Conservation (phyloP, 1,139 yeast species). For the Yamadazyma buinensis region DNA sequence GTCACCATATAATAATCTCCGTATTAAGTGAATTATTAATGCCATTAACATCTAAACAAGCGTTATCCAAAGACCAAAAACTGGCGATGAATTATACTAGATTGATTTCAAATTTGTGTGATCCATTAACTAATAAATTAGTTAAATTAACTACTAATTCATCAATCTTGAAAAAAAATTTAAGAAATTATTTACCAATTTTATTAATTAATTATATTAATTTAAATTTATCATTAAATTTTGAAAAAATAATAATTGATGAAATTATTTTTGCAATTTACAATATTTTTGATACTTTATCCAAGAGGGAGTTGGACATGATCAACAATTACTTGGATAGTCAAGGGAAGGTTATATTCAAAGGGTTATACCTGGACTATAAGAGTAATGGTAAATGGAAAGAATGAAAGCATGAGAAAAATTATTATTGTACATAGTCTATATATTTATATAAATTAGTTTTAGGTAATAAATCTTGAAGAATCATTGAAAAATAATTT, state of each 20-base stretch:
- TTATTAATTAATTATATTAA: conserved; percentile 56
- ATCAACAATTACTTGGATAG: conserved; percentile 70
- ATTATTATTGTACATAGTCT: neutral
- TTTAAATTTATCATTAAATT: conserved; percentile 47
- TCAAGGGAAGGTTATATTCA: conserved; percentile 67
- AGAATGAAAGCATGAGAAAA: too few species aligned
- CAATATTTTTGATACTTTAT: conserved; percentile 64
- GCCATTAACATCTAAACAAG: conserved; percentile 19
- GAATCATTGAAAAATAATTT: conserved; percentile 31
- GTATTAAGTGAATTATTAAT: conserved; percentile 48
- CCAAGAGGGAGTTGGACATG: conserved; percentile 60
- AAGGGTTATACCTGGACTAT: conserved; percentile 66
- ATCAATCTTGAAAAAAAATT: conserved; percentile 49
- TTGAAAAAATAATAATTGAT: conserved; percentile 46
- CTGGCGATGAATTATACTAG: conserved; percentile 53
- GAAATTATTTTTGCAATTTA: conserved; percentile 56
- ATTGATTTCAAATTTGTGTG: conserved; percentile 65
- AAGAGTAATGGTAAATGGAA: conserved; percentile 82
- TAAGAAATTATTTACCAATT: conserved; percentile 62
- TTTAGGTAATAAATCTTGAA: too few species aligned
- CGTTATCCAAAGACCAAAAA: conserved; percentile 1
- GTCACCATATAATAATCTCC: conserved; percentile 64
- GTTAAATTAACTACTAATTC: conserved; percentile 52
- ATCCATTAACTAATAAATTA: conserved; percentile 41
- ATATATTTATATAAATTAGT: too few species aligned